Evolutionary conservation across 345 rosid species (phyloP), one percentile per base, ranked within the genome.

Genomic region (Melaleuca alternifolia): DNA sequence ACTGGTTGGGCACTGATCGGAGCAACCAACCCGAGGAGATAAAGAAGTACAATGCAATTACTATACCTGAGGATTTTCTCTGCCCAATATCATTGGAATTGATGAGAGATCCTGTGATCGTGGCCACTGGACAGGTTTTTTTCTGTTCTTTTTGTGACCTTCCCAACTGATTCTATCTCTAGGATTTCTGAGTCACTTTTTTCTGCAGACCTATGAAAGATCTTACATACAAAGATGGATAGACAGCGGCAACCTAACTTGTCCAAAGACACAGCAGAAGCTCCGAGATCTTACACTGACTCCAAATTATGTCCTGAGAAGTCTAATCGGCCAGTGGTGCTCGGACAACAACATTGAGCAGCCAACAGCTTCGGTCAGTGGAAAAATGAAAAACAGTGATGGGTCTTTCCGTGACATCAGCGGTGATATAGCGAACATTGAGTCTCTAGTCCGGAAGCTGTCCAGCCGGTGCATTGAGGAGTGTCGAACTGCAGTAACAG

Each of bases 101-200:
- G 83, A 95, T 97, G 99, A 95, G 97, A 88, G 98, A 97, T 91
- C 99, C 99, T 84, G 99, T 95, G 76, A 95, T 95, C 83, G 99
- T 97, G 23, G 92, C 98, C 84, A 96, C 99, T 57, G 99, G 99
- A 85, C 99, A 96, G 98, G 99, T 95, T 87, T 59, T 14, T 76
- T 83, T 14, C 62, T 62, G 11, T 77, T 23, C 65, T 54, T 54
- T 83, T 51, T 23, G 3, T 20, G 48, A 18, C 44, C 52, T 76
- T 53, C 50, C 50, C 33, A 57, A 46, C 44, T 26, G 62, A 79
- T 37, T 77, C 33, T 16, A 71, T 71, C 79, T 33, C 44, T 24
- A 1, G 48, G 13, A 71, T 71, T 71, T 77, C 51, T 77, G n/a
- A 61, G n/a, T 48, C 12, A 50, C 86, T 56, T 86, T 54, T 88